Percentiles rank a stretch among this genome's conserved stretches.
phyloP scores from a whole-genome alignment of 2,329 filamentous ascomycete genomes.

The Aspergillus pseudonomiae region DNA sequence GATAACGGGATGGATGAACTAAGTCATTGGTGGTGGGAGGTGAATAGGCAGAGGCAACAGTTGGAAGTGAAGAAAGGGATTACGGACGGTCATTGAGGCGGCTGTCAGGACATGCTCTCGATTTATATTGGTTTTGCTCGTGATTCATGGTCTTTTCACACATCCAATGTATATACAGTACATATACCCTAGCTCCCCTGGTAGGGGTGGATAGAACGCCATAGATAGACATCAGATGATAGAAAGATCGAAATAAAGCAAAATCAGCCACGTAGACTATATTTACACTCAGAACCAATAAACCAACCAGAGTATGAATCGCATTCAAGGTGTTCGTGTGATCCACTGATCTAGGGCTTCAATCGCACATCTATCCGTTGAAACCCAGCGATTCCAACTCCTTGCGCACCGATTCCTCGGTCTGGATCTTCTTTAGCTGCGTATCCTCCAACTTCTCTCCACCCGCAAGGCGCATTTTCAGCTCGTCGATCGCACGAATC shows the following conservation, averaged over 20 bases:
- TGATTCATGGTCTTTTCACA: not conserved
- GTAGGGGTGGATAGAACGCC: not conserved
- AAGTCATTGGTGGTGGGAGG: constrained; percentile 61
- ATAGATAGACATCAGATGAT: constrained; percentile 9
- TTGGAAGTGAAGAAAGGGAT: constrained; percentile 45
- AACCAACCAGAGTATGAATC: not conserved
- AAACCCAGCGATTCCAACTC: constrained; percentile 71
- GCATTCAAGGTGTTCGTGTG: not conserved
- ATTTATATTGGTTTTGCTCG: not conserved
- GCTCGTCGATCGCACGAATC: constrained; percentile 93
- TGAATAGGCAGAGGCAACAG: constrained; percentile 52
- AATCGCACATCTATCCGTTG: constrained; percentile 31
- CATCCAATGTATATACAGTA: constrained; percentile 11
- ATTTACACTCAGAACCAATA: constrained; percentile 7
- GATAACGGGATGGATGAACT: constrained; percentile 46
- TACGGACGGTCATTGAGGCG: constrained; percentile 7
- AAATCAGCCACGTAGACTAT: constrained; percentile 5
- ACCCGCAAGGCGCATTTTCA: constrained; percentile 93
- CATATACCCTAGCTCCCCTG: constrained; percentile 2
- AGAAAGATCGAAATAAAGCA: not conserved
- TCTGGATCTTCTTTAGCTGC: constrained; percentile 96
- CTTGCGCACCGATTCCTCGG: constrained; percentile 79
- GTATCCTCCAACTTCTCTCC: constrained; percentile 98
- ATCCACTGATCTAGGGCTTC: not conserved
- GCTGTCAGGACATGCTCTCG: not conserved